Evolutionary conservation across 495 filamentous ascomycete species (phyloP).

Genomic region (Pseudomonodictys pantanalensis): DNA sequence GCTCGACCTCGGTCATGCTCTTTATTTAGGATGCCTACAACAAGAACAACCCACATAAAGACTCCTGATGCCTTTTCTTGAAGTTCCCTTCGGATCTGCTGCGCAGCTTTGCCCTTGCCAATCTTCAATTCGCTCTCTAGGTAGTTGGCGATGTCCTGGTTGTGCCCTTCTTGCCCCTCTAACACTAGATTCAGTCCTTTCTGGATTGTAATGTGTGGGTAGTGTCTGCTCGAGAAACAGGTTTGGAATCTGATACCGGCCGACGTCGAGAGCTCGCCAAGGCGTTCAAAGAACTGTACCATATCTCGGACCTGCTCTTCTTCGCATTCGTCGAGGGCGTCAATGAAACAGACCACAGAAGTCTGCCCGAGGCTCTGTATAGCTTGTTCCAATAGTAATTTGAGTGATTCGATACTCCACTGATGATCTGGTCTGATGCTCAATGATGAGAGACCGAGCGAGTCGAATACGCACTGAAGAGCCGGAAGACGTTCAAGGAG

Average conservation of each 20-base stretch:
- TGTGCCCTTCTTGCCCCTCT: constrained; percentile 29
- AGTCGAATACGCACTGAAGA: constrained; percentile 12
- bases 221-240: constrained; percentile 53
- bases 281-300: constrained; percentile 14
- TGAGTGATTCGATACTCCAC: constrained; percentile 12
- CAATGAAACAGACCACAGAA: constrained; percentile 18
- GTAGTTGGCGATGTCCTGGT: constrained; percentile 19
- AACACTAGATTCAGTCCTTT: constrained; percentile 39
- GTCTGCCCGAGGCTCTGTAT: constrained; percentile 6
- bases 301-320: constrained; percentile 17
- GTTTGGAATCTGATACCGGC: constrained; percentile 23
- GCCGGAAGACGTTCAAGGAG: constrained; percentile 13
- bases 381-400: constrained; percentile 2
- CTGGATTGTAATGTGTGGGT: constrained; percentile 46
- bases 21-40: constrained; percentile 26
- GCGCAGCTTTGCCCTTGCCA: constrained; percentile 5
- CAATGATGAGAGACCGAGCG: background rate
- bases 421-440: constrained; percentile 12
- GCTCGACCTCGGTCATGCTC: constrained; percentile 16
- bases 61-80: constrained; percentile 23
- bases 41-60: constrained; percentile 31
- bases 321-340: constrained; percentile 28
- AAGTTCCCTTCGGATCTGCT: constrained; percentile 16
- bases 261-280: constrained; percentile 5
- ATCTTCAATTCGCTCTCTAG: constrained; percentile 17